Evolutionary conservation across 176 grass and related monocot species (phyloP).

Genomic region (Bothriochloa decipiens): DNA sequence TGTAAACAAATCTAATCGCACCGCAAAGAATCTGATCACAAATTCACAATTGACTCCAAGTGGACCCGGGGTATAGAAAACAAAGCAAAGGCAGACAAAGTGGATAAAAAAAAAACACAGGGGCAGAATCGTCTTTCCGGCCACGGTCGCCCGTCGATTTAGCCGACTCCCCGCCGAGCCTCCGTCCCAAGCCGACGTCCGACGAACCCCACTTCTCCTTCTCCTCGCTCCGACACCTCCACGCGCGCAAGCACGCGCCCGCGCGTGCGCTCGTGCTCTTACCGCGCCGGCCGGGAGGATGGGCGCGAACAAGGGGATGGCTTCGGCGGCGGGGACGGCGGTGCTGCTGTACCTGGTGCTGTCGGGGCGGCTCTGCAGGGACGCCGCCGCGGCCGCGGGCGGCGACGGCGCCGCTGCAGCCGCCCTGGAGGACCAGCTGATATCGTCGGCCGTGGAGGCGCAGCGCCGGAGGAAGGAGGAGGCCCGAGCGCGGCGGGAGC

Average conservation of each 20-base stretch:
- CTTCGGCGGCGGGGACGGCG: constrained; percentile 66
- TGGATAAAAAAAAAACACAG: background rate
- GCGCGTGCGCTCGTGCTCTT: background rate
- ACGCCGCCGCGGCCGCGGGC: constrained; percentile 20
- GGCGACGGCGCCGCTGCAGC: background rate
- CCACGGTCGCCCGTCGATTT: constrained; percentile 31
- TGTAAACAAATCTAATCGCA: too few relatives aligned
- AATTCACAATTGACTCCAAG: background rate
- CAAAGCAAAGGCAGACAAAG: background rate
- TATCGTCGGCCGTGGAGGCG: constrained; percentile 30
- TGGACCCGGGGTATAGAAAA: background rate
- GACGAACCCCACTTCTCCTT: background rate
- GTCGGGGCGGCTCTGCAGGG: constrained; percentile 60
- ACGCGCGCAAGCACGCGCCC: background rate
- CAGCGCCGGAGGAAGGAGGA: constrained; percentile 39
- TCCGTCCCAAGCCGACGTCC: background rate
- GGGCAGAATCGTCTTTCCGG: constrained; percentile 25
- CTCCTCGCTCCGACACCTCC: background rate
- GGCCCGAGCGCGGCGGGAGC: constrained; percentile 34
- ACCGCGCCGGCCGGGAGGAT: constrained; percentile 41
- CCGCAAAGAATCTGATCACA: too few relatives aligned
- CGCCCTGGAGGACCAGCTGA: constrained; percentile 23
- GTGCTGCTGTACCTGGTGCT: constrained; percentile 76
- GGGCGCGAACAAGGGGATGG: constrained; percentile 48
- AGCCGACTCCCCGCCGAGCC: background rate